Base-by-base conservation (phyloP, 2,329 filamentous ascomycete species). In the Ceratocystis lukuohia region DNA sequence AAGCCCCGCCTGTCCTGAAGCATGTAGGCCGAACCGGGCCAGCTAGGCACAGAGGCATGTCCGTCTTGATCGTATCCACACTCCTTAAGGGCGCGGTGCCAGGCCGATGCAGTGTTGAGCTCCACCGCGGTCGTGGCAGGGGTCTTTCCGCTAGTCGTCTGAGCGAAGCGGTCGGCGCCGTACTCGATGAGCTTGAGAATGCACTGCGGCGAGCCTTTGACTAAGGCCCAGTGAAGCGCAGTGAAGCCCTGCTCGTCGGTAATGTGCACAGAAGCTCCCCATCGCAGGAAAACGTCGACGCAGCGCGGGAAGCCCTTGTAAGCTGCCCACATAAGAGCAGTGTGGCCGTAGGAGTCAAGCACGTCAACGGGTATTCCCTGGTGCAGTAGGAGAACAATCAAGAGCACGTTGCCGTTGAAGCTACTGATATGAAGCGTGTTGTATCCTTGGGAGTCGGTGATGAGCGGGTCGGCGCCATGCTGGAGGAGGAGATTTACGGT, bases 391-490 rank as follows among this genome's bases (percentile, higher is more conserved):
- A 99, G 83, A 62, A 92, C 86, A 33, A 99, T 82, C 67, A 97
- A 83, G 70, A 95, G 88, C 22, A 95, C 88, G 74, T 96, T 97
- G 70, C 94, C 94, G 75, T 97, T 95, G 73, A 99, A 95, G 0
- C 93, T 97, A 59, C 93, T 94, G 68, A 96, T 91, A 75, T 99
- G 94, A 28, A 99, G 83, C 64, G 96, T 94, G 74, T 99, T 99
- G 80, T 97, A 99, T 72, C 94, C 94, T 79, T 97, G 92, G 62
- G 91, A 86, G 74, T 99, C 94, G 73, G 88, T 91, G 70, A 96
- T 83, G 65, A 96, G 85, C 67, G 93, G 92, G 74, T 99, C 93
- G 72, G 92, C 94, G 72, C 94, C 94, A 74, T 91, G 85, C 72
- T 94, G 85, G 62, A 99, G 87, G 46, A 99, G 84, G 10, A 99